These are phyloP conservation scores for Populus davidiana DNA, from an alignment of 345 rosid species.

Conservation along the genomic window DNA sequence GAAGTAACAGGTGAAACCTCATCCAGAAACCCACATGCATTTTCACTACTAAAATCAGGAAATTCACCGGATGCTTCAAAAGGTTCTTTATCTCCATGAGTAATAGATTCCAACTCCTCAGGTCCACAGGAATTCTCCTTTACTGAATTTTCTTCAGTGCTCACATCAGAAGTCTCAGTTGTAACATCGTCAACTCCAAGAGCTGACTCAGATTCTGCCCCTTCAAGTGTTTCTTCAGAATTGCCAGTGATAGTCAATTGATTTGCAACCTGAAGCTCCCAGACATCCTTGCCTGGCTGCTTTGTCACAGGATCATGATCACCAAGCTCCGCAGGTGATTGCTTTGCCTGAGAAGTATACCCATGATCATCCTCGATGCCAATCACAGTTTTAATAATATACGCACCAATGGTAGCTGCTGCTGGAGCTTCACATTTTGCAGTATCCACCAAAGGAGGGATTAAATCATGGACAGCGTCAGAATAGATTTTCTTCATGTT, in stretches of 20 bases:
- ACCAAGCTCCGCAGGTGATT: conserved; percentile 12
- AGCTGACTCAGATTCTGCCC: conserved; percentile 15
- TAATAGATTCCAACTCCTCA: conserved; percentile 15
- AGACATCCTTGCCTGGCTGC: conserved; percentile 5
- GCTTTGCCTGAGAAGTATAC: conserved; percentile 1
- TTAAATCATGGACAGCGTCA: conserved; percentile 33
- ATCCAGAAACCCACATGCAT: conserved; percentile 3
- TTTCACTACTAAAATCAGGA: conserved; percentile 11
- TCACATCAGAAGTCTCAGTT: conserved; percentile 6
- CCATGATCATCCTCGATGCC: conserved; percentile 17
- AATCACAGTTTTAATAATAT: conserved; percentile 16
- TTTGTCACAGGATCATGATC: conserved; percentile 7
- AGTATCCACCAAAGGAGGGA: conserved; percentile 26
- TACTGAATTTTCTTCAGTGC: conserved; percentile 24
- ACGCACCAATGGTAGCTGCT: conserved; percentile 5
- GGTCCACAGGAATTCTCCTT: conserved; percentile 22
- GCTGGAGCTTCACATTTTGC: conserved; percentile 32
- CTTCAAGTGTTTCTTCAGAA: conserved; percentile 16
- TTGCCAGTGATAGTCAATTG: not conserved
- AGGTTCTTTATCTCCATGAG: conserved; percentile 17
- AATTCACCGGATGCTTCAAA: conserved; percentile 14
- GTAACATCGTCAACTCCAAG: conserved; percentile 17
- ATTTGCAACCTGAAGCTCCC: conserved; percentile 1
- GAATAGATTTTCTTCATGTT: conserved; percentile 41
- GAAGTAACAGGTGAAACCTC: conserved; percentile 25